A percentile compares a stretch with the other conserved stretches of the same genome.
Evolutionary conservation across 192 early-diverging fungal species (phyloP).

Genomic region (Gamsiella multidivaricata): DNA sequence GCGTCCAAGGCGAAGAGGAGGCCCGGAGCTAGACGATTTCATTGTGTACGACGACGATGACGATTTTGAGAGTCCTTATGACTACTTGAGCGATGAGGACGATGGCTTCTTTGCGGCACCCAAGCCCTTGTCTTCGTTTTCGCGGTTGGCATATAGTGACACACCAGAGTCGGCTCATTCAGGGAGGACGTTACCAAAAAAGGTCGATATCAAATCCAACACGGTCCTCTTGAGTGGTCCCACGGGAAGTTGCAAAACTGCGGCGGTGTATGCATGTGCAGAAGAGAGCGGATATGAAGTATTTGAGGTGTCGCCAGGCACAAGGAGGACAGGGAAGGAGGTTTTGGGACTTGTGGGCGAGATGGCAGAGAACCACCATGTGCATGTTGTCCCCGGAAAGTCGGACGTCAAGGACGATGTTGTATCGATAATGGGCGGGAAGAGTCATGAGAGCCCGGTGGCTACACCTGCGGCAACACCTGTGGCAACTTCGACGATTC

Average conservation of each 20-base stretch:
- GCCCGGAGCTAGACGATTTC: constrained; percentile 40
- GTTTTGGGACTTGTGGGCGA: constrained; percentile 71
- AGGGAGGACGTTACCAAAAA: constrained; percentile 2
- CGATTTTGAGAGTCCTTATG: constrained; percentile 36
- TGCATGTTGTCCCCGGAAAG: constrained; percentile 56
- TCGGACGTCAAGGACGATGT: constrained; percentile 21
- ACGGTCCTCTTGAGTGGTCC: constrained; percentile 76
- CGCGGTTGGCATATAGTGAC: constrained; percentile 6
- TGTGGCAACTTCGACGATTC: constrained; percentile 13
- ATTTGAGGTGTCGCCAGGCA: constrained; percentile 78
- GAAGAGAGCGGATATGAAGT: constrained; percentile 79
- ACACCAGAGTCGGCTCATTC: background rate
- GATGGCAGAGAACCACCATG: constrained; percentile 80
- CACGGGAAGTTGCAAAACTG: constrained; percentile 77
- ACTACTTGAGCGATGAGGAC: constrained; percentile 33
- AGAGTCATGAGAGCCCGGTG: constrained; percentile 1
- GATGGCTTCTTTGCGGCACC: constrained; percentile 12
- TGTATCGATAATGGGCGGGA: background rate
- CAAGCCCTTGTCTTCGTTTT: constrained; percentile 23
- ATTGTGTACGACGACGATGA: constrained; percentile 29
- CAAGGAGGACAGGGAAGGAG: constrained; percentile 78
- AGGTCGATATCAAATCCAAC: constrained; percentile 61
- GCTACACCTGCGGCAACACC: constrained; percentile 1
- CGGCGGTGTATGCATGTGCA: constrained; percentile 77
- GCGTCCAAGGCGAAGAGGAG: constrained; percentile 23